Evolutionary conservation across 108 stramenopile genomes (phyloP).

Genomic region (Skeletonema potamos): DNA sequence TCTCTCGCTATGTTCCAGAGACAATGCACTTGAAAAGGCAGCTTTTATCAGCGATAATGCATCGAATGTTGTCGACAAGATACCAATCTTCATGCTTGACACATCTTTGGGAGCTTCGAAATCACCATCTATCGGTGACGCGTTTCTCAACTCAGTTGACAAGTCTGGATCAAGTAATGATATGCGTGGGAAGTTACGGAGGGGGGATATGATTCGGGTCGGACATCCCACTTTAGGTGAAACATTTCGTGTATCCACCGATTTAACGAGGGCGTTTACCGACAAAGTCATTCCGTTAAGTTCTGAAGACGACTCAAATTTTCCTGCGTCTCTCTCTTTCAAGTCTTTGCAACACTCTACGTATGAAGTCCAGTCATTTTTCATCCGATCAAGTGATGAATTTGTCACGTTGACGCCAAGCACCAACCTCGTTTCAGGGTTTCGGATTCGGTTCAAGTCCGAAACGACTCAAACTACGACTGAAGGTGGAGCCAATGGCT

Average conservation of each 20-base stretch:
- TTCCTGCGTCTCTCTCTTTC: constrained; percentile 46
- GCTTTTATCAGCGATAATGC: constrained; percentile 28
- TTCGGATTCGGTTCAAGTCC: constrained; percentile 48
- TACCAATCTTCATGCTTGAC: constrained; percentile 66
- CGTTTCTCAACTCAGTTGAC: constrained; percentile 50
- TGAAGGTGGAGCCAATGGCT: constrained; percentile 46
- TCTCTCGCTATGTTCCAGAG: constrained; percentile 54
- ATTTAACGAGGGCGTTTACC: constrained; percentile 27
- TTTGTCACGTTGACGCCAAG: constrained; percentile 43
- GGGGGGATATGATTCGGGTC: constrained; percentile 69
- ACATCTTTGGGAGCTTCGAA: constrained; percentile 60
- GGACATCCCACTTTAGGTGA: constrained; percentile 69
- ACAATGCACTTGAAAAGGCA: constrained; percentile 33
- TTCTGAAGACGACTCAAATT: constrained; percentile 38
- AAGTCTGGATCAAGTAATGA: constrained; percentile 33
- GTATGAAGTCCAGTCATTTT: constrained; percentile 73
- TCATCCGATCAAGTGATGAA: constrained; percentile 27
- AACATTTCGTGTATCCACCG: constrained; percentile 68
- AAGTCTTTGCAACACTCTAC: constrained; percentile 53
- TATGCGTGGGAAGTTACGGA: constrained; percentile 34
- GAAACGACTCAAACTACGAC: constrained; percentile 42
- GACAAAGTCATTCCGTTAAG: constrained; percentile 48
- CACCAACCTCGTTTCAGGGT: constrained; percentile 34
- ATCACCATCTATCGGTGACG: constrained; percentile 57
- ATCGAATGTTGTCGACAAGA: constrained; percentile 27